Evolutionary conservation across 1,284 basidiomycete species (phyloP).

Genomic region (Tilletia caries): DNA sequence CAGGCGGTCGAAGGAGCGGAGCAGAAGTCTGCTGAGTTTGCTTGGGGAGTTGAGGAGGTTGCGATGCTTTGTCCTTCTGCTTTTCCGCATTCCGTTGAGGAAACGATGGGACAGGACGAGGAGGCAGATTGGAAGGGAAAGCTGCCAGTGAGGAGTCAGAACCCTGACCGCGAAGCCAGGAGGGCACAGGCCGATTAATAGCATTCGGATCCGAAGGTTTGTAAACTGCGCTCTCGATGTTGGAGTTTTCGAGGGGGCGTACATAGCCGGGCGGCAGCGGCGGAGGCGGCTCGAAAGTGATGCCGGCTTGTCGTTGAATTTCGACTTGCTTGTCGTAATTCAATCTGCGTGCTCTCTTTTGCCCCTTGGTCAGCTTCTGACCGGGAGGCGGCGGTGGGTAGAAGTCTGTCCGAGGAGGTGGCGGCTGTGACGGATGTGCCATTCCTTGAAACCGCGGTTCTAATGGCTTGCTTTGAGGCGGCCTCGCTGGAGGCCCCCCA

Average conservation of each 20-base stretch:
- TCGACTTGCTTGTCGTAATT: background rate
- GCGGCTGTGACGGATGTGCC: background rate
- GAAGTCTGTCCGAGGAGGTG: background rate
- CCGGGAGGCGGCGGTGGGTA: background rate
- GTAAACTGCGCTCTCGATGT: constrained; percentile 4
- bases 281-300: background rate
- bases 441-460: background rate
- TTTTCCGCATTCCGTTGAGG: no score
- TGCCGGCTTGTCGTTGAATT: background rate
- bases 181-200: background rate
- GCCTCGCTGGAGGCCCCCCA: background rate
- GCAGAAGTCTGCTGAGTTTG: no score
- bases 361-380: constrained; percentile 10
- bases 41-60: no score
- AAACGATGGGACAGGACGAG: no score
- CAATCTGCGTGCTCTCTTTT: background rate
- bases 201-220: background rate
- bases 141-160: no score
- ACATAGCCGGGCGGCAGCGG: background rate
- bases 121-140: no score
- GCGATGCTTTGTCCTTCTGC: no score
- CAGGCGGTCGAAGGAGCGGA: no score
- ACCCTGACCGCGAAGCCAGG: no score
- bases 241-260: background rate
- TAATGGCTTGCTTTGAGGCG: background rate